Evolutionary conservation across 208 protist genomes (phyloP).

Genomic region (Crithidia expoeki): DNA sequence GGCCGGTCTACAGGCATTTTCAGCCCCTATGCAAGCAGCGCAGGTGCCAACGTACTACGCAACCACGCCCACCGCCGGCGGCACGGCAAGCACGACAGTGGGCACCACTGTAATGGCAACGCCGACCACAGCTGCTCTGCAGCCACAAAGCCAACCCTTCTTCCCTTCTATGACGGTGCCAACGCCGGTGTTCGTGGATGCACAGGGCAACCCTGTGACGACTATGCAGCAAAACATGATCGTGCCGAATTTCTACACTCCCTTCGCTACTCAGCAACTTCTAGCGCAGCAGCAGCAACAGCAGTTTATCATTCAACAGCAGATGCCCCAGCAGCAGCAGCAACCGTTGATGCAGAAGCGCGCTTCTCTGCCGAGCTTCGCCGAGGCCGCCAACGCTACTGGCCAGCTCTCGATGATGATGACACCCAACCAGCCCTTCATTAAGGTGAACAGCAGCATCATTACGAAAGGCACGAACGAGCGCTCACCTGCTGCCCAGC

Average conservation of each 20-base stretch:
- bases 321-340: conserved; percentile 16
- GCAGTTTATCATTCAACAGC: background rate
- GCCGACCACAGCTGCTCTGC: background rate
- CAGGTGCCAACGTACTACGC: conserved; percentile 6
- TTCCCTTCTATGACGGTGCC: conserved; percentile 17
- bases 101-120: background rate
- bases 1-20: background rate
- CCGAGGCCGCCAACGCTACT: conserved; percentile 8
- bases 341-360: conserved; percentile 8
- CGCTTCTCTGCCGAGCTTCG: conserved; percentile 11
- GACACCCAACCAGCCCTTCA: background rate
- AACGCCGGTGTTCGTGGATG: conserved; percentile 16
- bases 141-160: conserved; percentile 16
- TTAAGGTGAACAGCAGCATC: background rate
- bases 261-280: conserved; percentile 13
- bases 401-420: conserved; percentile 10
- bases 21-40: conserved; percentile 8
- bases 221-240: conserved; percentile 19
- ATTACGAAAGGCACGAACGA: background rate
- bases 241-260: conserved; percentile 12
- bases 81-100: background rate
- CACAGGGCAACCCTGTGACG: conserved; percentile 21
- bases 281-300: conserved; percentile 9
- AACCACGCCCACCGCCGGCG: background rate
- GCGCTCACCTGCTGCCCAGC: conserved; percentile 6